Evolutionary conservation across 2,329 filamentous ascomycete species (phyloP), one percentile per base, ranked within the genome.

Genomic region (Aspergillus ruber): DNA sequence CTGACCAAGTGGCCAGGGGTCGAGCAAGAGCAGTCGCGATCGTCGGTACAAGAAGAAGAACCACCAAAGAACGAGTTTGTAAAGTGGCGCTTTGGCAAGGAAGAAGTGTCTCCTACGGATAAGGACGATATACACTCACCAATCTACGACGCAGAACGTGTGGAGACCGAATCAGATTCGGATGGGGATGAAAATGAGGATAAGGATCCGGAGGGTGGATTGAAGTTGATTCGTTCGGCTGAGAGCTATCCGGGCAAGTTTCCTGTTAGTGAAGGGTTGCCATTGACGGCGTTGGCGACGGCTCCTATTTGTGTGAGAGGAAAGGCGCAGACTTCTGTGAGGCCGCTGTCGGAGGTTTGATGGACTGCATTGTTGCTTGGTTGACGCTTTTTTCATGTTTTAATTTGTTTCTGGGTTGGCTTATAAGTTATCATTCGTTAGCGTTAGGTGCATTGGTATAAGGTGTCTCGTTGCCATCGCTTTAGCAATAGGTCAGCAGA

Each of bases 181-280:
- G 38, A 23, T 2, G 25, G 52, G 29, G 44, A 53, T n/a, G 50
- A 33, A 2, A 43, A 48, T 6, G 45, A 47, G 10, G 42, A 60
- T 25, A 48, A 55, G 6, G 46, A 56, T 29, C 9, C 9, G 25
- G 25, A 29, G 38, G 44, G 44, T 12, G 53, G 50, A 9, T 32
- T 46, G 15, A 35, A 42, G 6, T 54, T 54, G 17, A 47, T 47
- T 20, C 51, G 50, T 17, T 65, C 61, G 12, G 55, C 56, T 5
- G 61, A 64, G 44, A 66, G 60, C 43, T 66, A 57, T 47, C 64
- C 63, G 0, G 64, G 63, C 2, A 55, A 56, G 29, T 67, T 65
- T 40, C 64, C 64, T 17, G 57, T 65, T 4, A 67, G 64, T 32
- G 63, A 65, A 45, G 49, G 55, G 1, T 13, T 60, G 51, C 59